phyloP scores from a whole-genome alignment of 805 yeast species.

The Saccharomycopsis vini region DNA sequence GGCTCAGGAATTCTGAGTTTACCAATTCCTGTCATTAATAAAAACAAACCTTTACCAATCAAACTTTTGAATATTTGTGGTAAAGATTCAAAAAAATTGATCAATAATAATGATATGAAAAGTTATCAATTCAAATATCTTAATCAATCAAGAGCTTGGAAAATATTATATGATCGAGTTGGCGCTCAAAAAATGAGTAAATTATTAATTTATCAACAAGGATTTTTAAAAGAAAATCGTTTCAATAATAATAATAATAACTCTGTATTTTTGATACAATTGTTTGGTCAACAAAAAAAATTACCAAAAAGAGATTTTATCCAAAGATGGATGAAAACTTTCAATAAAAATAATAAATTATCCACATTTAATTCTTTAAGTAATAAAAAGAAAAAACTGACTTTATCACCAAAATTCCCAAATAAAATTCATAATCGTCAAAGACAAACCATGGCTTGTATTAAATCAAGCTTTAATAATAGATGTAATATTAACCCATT shows the following conservation, averaged over 20 bases:
- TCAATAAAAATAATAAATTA: neutral
- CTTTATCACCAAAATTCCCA: neutral
- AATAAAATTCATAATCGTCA: no score
- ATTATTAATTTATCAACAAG: slow-evolving; percentile 1
- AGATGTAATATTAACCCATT: neutral
- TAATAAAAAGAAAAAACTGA: neutral
- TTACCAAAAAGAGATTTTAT: neutral
- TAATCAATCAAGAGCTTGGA: no score
- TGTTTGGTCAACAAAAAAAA: neutral
- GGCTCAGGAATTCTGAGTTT: no score
- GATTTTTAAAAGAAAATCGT: slow-evolving; percentile 1
- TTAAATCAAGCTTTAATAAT: neutral
- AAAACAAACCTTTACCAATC: no score
- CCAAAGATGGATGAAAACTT: neutral
- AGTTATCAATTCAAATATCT: no score
- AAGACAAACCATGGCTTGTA: no score
- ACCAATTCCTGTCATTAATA: no score
- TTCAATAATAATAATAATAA: neutral
- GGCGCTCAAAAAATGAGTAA: slow-evolving; percentile 3
- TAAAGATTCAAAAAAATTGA: no score
- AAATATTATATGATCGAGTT: slow-evolving; percentile 3
- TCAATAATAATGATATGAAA: no score
- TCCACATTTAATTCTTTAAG: neutral
- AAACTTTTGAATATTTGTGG: no score
- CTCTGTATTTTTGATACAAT: neutral